These are phyloP conservation scores for Leptographium flavum DNA, from an alignment of 2,329 filamentous ascomycete species.

Conservation along the genomic window DNA sequence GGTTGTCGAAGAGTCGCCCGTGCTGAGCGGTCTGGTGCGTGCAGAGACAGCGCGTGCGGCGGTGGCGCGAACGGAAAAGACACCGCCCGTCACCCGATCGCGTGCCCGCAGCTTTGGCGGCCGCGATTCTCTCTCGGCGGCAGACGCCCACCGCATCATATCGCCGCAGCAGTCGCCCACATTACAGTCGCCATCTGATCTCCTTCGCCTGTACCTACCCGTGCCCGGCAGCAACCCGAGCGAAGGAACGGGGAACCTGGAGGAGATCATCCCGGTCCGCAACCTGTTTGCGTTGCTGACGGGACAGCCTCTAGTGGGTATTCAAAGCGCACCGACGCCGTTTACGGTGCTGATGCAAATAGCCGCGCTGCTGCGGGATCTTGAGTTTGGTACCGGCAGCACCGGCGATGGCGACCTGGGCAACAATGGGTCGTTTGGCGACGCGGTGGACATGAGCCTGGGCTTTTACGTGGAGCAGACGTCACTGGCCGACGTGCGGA, in stretches of 20 bases:
- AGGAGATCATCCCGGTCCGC: conserved; percentile 42
- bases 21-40: conserved; percentile 39
- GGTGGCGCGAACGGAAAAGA: conserved; percentile 13
- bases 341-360: conserved; percentile 43
- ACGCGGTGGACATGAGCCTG: conserved; percentile 49
- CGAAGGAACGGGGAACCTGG: conserved; percentile 26
- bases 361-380: conserved; percentile 37
- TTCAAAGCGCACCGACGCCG: conserved; percentile 32
- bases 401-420: not conserved
- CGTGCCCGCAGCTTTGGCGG: conserved; percentile 32
- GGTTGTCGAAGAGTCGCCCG: conserved; percentile 36
- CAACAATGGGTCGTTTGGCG: conserved; percentile 40
- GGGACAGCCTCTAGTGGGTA: conserved; percentile 48
- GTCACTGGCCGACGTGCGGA: conserved; percentile 62
- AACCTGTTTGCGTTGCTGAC: conserved; percentile 55
- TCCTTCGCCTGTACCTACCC: conserved; percentile 38
- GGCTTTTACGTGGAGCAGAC: conserved; percentile 65
- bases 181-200: conserved; percentile 22
- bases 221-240: conserved; percentile 20
- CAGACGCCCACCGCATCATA: conserved; percentile 29
- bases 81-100: conserved; percentile 17
- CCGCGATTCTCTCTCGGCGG: conserved; percentile 30
- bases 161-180: conserved; percentile 24
- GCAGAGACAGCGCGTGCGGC: conserved; percentile 17
- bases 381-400: conserved; percentile 34